A percentile compares a stretch with the other conserved stretches of the same genome.
These are phyloP conservation scores for Borealophlyctis nickersoniae DNA, from an alignment of 192 early-diverging fungal species.

Conservation along the genomic window DNA sequence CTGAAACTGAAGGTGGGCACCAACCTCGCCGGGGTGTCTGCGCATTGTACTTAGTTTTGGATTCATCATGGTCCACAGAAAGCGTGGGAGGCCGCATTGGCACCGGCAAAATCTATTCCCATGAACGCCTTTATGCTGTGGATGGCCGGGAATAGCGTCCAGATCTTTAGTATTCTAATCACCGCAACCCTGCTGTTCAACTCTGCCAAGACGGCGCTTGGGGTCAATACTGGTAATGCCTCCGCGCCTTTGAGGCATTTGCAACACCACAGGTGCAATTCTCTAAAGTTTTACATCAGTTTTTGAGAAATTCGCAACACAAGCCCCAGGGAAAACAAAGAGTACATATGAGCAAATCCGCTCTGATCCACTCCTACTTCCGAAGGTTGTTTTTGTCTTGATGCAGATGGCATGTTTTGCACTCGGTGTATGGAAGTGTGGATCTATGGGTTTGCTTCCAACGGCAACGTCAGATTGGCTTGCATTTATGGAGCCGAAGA, in stretches of 20 bases:
- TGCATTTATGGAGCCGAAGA: constrained; percentile 70
- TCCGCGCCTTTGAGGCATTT: background rate
- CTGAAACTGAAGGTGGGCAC: constrained; percentile 41
- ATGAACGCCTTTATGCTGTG: constrained; percentile 99
- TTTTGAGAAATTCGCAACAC: constrained; percentile 68
- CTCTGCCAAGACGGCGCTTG: constrained; percentile 72
- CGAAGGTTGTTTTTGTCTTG: constrained; percentile 80
- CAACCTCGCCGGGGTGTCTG: background rate
- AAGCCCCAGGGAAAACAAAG: constrained; percentile 44
- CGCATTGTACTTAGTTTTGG: background rate
- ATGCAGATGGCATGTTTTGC: constrained; percentile 76
- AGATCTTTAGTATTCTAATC: constrained; percentile 94
- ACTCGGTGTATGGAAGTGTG: constrained; percentile 88
- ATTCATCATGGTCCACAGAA: constrained; percentile 54
- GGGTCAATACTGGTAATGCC: constrained; percentile 40
- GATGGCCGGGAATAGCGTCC: constrained; percentile 96
- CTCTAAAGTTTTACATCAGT: constrained; percentile 24
- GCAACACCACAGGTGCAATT: background rate
- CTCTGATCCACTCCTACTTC: constrained; percentile 60
- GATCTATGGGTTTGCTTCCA: constrained; percentile 93
- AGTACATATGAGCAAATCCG: constrained; percentile 7
- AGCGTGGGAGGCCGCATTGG: constrained; percentile 94
- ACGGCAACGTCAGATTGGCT: constrained; percentile 94
- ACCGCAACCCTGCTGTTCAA: constrained; percentile 94
- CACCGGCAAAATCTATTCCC: constrained; percentile 85